Evolutionary conservation across 176 grass and related monocot genomes (phyloP).

Genomic region (Panicum miliaceum): DNA sequence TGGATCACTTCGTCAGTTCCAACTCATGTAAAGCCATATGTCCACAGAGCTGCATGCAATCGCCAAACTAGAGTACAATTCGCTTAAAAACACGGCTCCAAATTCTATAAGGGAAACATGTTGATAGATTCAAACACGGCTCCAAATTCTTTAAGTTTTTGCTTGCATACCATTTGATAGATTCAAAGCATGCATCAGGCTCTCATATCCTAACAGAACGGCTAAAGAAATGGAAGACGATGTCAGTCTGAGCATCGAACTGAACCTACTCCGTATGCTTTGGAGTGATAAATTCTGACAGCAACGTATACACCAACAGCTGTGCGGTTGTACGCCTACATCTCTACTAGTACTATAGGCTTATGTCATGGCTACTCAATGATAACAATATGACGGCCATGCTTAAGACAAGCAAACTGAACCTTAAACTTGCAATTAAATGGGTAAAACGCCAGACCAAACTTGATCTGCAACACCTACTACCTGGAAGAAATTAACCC

Average conservation of each 20-base stretch:
- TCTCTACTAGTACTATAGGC: conserved; percentile 4
- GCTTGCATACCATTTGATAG: background rate
- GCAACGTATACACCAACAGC: conserved; percentile 10
- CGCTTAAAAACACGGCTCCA: conserved; percentile 17
- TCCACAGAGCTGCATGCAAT: background rate
- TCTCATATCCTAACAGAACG: conserved; percentile 1
- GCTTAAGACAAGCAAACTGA: conserved; percentile 7
- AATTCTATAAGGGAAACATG: conserved; percentile 6
- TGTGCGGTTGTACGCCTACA: conserved; percentile 12
- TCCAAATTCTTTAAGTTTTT: background rate
- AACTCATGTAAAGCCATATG: conserved; percentile 13
- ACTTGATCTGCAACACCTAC: conserved; percentile 48
- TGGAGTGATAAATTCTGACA: conserved; percentile 43
- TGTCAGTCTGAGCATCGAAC: conserved; percentile 26
- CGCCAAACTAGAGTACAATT: conserved; percentile 15
- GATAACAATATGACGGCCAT: conserved; percentile 34
- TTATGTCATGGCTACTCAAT: conserved; percentile 42
- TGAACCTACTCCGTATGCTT: conserved; percentile 36
- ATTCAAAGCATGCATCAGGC: background rate
- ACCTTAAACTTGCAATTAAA: conserved; percentile 29
- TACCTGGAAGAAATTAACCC: conserved; percentile 5
- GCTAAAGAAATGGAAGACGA: background rate
- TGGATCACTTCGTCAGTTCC: background rate
- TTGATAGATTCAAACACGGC: too few relatives aligned
- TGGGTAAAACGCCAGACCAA: conserved; percentile 35